Conservation (phyloP, 2,329 filamentous ascomycete genomes). For the Graphiopsis chlorocephala region DNA sequence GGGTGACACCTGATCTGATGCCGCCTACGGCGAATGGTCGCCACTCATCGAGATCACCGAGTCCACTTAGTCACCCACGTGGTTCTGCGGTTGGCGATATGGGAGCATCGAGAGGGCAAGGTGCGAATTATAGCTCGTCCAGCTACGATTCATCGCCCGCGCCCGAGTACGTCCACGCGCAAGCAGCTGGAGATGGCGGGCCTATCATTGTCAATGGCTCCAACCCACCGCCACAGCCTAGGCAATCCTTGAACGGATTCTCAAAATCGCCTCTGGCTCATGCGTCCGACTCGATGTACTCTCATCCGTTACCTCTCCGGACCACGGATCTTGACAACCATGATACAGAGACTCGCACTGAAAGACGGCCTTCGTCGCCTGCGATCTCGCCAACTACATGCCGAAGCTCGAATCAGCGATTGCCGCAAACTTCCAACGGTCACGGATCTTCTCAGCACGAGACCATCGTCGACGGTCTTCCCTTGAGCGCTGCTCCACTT, state of each 20-base stretch:
- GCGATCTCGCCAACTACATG: not conserved
- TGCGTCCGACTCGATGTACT: not conserved
- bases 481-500: slow-evolving; percentile 33
- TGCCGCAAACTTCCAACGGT: slow-evolving; percentile 1
- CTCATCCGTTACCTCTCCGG: slow-evolving; percentile 8
- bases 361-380: slow-evolving; percentile 8
- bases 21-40: slow-evolving; percentile 31
- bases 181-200: slow-evolving; percentile 23
- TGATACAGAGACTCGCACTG: not conserved
- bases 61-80: slow-evolving; percentile 44
- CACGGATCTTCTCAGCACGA: not conserved
- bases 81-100: slow-evolving; percentile 33
- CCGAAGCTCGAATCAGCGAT: not conserved
- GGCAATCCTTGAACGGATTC: slow-evolving; percentile 3
- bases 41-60: slow-evolving; percentile 41
- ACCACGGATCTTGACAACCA: slow-evolving; percentile 2
- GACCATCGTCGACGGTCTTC: slow-evolving; percentile 12
- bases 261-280: slow-evolving; percentile 7
- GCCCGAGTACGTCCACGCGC: slow-evolving; percentile 9
- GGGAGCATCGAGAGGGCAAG: slow-evolving; percentile 19
- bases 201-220: slow-evolving; percentile 45
- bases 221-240: slow-evolving; percentile 18
- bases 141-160: slow-evolving; percentile 20
- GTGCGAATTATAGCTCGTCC: slow-evolving; percentile 20
- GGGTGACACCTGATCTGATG: slow-evolving; percentile 44